phyloP scores from a whole-genome alignment of 2,329 filamentous ascomycete genomes.

The Magnaporthales sp. region DNA sequence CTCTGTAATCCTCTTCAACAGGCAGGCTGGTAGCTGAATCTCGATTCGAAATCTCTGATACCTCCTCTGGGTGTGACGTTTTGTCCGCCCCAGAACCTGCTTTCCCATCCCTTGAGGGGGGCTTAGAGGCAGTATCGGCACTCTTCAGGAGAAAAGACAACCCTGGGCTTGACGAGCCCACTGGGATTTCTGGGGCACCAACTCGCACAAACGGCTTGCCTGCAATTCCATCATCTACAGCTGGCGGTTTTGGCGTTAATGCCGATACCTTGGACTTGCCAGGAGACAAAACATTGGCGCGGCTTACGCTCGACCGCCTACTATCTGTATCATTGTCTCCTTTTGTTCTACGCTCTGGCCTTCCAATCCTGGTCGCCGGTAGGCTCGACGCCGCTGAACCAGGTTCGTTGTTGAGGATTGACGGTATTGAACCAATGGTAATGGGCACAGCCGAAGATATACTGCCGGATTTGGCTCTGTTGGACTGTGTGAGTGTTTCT shows the following conservation, averaged over 20 bases:
- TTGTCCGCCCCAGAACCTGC: slow-evolving; percentile 8
- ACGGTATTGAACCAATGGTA: background rate
- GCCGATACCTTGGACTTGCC: background rate
- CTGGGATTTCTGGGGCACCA: slow-evolving; percentile 20
- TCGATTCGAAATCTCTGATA: background rate
- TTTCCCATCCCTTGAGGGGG: slow-evolving; percentile 13
- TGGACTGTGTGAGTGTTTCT: background rate
- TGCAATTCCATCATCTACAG: slow-evolving; percentile 40
- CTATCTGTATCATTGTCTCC: background rate
- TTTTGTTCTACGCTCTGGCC: background rate
- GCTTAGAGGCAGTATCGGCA: background rate
- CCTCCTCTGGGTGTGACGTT: background rate
- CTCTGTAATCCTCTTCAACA: slow-evolving; percentile 16
- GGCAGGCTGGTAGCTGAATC: slow-evolving; percentile 2
- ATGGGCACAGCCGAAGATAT: background rate
- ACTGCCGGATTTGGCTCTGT: background rate
- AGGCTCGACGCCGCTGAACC: background rate
- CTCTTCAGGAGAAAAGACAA: slow-evolving; percentile 4
- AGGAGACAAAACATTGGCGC: background rate
- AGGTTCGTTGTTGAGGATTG: background rate
- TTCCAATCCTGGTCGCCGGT: slow-evolving; percentile 2
- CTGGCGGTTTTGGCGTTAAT: slow-evolving; percentile 16
- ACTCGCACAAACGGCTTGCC: slow-evolving; percentile 46
- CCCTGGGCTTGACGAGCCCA: background rate
- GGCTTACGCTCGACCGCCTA: slow-evolving; percentile 1